A percentile compares a stretch with the other conserved stretches of the same genome.
Evolutionary conservation across 164 flowering plant species (phyloP).

Genomic region (Chimonanthus salicifolius): DNA sequence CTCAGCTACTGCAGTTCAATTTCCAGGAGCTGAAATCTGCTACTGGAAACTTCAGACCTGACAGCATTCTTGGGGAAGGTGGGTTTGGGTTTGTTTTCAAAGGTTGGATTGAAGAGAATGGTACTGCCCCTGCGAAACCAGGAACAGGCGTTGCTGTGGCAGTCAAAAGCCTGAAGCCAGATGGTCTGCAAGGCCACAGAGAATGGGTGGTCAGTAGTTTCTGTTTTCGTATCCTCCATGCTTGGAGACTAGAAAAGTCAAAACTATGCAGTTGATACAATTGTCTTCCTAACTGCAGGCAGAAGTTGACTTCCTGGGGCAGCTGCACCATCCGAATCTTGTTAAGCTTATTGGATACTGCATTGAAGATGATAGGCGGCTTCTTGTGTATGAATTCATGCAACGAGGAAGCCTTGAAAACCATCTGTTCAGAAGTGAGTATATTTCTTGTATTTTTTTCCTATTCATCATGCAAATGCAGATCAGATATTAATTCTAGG

Average conservation of each 20-base stretch:
- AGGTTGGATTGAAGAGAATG: constrained; percentile 95
- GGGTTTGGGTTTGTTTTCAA: constrained; percentile 96
- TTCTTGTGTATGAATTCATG: constrained; percentile 94
- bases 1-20: constrained; percentile 57
- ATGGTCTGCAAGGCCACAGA: constrained; percentile 95
- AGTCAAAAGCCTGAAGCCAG: constrained; percentile 92
- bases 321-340: constrained; percentile 92
- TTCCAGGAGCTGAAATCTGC: constrained; percentile 90
- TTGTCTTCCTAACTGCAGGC: constrained; percentile 55
- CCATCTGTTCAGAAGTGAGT: constrained; percentile 92
- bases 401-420: constrained; percentile 96
- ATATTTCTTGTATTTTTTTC: neutral
- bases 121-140: constrained; percentile 92
- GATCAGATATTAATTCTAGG: too few species aligned
- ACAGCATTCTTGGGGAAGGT: constrained; percentile 94
- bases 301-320: constrained; percentile 90
- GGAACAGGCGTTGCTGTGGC: constrained; percentile 91
- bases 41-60: constrained; percentile 92
- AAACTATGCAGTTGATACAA: neutral
- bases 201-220: constrained; percentile 92
- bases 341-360: constrained; percentile 93
- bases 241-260: neutral
- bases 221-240: constrained; percentile 19
- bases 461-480: neutral
- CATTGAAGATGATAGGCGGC: constrained; percentile 88